Evolutionary conservation across 164 flowering plant genomes (phyloP).

Genomic region (Vitis amurensis): DNA sequence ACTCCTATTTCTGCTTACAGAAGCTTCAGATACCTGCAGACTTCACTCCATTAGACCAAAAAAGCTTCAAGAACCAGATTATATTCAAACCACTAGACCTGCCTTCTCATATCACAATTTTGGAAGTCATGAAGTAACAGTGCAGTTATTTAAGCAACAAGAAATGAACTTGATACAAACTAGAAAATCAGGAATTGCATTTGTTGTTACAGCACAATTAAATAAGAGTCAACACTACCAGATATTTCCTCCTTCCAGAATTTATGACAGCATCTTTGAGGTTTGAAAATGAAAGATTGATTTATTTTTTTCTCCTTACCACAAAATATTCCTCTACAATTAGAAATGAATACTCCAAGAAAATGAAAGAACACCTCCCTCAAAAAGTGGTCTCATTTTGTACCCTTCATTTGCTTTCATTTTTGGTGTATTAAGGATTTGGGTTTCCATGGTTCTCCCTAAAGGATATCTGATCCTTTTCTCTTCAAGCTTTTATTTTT

Average conservation of each 20-base stretch:
- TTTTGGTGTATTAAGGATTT: too few species aligned
- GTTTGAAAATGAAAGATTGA: background rate
- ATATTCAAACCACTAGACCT: background rate
- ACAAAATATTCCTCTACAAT: background rate
- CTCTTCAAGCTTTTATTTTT: too few species aligned
- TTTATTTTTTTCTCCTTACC: background rate
- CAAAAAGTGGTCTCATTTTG: too few species aligned
- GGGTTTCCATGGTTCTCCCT: too few species aligned
- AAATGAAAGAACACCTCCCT: too few species aligned
- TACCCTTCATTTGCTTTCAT: too few species aligned
- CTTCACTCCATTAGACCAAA: slow-evolving; percentile 7
- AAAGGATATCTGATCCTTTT: too few species aligned
- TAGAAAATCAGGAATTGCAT: background rate
- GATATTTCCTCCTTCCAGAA: background rate
- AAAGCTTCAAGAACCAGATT: background rate
- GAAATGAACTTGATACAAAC: background rate
- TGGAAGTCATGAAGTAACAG: background rate
- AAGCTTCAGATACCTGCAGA: slow-evolving; percentile 89
- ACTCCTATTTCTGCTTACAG: slow-evolving; percentile 94
- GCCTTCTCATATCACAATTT: background rate
- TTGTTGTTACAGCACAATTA: background rate
- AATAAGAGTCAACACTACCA: background rate
- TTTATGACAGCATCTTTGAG: background rate
- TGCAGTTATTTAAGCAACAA: background rate
- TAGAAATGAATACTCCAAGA: background rate